Base-by-base conservation (phyloP, 345 rosid species). In the Bruguiera gymnorhiza region DNA sequence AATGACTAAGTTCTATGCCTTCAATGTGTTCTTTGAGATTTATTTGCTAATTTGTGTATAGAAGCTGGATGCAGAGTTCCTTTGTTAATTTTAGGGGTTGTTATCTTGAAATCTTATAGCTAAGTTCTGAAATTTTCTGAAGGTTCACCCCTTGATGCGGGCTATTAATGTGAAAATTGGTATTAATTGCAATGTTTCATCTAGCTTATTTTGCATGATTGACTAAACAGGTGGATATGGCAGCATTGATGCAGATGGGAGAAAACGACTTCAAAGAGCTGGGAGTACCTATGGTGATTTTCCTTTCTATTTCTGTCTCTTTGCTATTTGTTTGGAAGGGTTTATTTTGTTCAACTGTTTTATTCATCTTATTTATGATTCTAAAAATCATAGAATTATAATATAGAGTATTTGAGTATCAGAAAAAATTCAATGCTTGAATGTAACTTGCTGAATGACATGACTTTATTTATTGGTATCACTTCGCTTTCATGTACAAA, bases 241-340 rank as follows among this genome's bases (percentile, higher is more conserved):
- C 84, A 8, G 93, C 93, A 23, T 78, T 95, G 76, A 92, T 77
- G 86, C 97, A 88, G 83, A 95, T 95, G 99, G 86, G 92, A 55
- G 99, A 95, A 76, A 83, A 75, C 60, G 97, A 95, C 77, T 87
- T 95, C 51, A 95, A 89, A 83, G 99, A 95, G 76, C 81, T 95
- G 68, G 92, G 88, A 75, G 92, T 94, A 78, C 99, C 99, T 60
- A 95, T 92, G 99, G 99, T 95, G 86, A 61, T 50, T 50, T n/a
- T 50, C 6, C 4, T 62, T 63, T 69, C 15, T 66, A 70, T 60
- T 69, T 32, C 15, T 54, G 29, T 34, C 1, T 60, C 50, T 60
- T 31, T 32, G 58, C 63, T 57, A 2, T 62, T 36, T 18, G 67
- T 56, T 43, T 10, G 51, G 31, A 56, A 56, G 19, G n/a, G 3